Evolutionary conservation across 2,329 filamentous ascomycete species (phyloP).

Genomic region (Monosporascus sp.): DNA sequence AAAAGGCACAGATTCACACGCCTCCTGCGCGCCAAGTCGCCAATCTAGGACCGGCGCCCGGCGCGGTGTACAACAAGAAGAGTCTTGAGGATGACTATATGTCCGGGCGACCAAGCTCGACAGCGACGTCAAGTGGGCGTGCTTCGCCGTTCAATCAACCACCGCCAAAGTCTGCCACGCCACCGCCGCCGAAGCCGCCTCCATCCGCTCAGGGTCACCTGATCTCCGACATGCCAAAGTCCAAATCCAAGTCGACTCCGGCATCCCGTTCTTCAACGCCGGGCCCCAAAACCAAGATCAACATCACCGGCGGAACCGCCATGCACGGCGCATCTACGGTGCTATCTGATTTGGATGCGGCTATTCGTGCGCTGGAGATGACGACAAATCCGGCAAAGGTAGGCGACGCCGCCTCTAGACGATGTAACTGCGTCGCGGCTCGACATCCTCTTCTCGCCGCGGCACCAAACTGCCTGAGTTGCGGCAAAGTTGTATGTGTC

Average conservation of each 20-base stretch:
- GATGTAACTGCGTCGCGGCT: constrained; percentile 83
- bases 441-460: constrained; percentile 85
- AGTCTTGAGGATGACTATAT: constrained; percentile 69
- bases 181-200: constrained; percentile 45
- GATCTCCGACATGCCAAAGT: constrained; percentile 69
- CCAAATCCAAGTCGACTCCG: constrained; percentile 50
- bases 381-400: constrained; percentile 75
- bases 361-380: constrained; percentile 85
- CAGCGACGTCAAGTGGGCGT: constrained; percentile 31
- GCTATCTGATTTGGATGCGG: constrained; percentile 66
- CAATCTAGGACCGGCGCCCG: constrained; percentile 57
- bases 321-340: constrained; percentile 78
- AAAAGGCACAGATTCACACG: constrained; percentile 56
- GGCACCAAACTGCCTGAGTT: constrained; percentile 86
- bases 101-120: constrained; percentile 38
- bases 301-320: constrained; percentile 68
- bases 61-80: constrained; percentile 70
- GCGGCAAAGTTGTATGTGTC: constrained; percentile 91
- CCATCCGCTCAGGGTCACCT: constrained; percentile 71
- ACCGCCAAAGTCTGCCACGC: constrained; percentile 44
- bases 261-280: constrained; percentile 46
- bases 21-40: constrained; percentile 59
- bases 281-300: constrained; percentile 59
- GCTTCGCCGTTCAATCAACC: constrained; percentile 38
- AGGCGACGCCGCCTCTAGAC: constrained; percentile 51